phyloP scores from a whole-genome alignment of 768 basidiomycete genomes.

The Thelephora aurantiotincta region DNA sequence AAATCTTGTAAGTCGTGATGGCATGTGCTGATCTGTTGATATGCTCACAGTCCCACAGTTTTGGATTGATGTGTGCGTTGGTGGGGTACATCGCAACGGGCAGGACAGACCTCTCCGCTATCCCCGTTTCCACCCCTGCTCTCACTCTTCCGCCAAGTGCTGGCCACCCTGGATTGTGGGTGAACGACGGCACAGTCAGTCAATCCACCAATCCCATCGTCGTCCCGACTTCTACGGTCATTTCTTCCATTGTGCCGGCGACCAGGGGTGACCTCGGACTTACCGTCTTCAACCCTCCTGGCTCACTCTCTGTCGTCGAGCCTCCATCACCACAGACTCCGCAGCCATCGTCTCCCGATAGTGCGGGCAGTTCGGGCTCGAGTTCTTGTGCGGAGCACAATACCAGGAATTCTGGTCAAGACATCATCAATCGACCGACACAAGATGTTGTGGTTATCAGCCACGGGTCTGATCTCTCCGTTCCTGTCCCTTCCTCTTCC shows the following conservation, averaged over 20 bases:
- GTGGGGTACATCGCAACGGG: not conserved
- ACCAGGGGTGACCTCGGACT: slow-evolving; percentile 18
- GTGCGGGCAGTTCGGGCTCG: slow-evolving; percentile 15
- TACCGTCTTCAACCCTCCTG: slow-evolving; percentile 20
- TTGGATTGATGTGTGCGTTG: not conserved
- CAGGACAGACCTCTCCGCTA: not conserved
- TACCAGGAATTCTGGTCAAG: slow-evolving; percentile 8
- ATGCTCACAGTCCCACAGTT: not conserved
- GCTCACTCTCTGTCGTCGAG: slow-evolving; percentile 7
- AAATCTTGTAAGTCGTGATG: not conserved
- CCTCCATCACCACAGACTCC: slow-evolving; percentile 1
- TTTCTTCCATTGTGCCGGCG: slow-evolving; percentile 8
- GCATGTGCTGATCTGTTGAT: no score
- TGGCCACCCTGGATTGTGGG: slow-evolving; percentile 3
- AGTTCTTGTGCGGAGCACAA: slow-evolving; percentile 15
- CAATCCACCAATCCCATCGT: slow-evolving; percentile 6
- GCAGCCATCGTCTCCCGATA: slow-evolving; percentile 10
- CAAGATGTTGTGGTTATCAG: slow-evolving; percentile 8
- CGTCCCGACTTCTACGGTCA: slow-evolving; percentile 3
- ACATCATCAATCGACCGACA: slow-evolving; percentile 13
- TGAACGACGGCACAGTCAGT: slow-evolving; percentile 5
- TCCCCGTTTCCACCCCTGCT: not conserved
- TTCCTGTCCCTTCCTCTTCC: no score
- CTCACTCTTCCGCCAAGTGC: not conserved
- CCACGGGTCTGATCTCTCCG: not conserved